Evolutionary conservation across 352 stramenopile genomes (phyloP).

Genomic region (Lagenidium giganteum): DNA sequence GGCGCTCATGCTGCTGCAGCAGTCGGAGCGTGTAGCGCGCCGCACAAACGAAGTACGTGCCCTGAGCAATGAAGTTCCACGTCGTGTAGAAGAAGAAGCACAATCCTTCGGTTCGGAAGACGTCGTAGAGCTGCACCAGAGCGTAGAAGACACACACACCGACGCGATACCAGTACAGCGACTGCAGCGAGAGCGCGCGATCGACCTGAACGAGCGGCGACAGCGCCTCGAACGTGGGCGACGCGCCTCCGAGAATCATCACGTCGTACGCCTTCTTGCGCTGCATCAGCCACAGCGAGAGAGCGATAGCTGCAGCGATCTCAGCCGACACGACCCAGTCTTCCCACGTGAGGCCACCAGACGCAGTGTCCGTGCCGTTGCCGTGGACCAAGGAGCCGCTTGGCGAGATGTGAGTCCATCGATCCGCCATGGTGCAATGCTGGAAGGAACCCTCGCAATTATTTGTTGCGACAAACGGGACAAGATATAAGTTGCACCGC

Average conservation of each 20-base stretch:
- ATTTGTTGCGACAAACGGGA: no score
- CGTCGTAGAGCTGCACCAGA: conserved; percentile 48
- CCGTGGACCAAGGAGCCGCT: no score
- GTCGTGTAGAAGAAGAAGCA: conserved; percentile 79
- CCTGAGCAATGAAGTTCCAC: conserved; percentile 83
- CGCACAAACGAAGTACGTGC: conserved; percentile 46
- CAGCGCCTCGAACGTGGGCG: conserved; percentile 18
- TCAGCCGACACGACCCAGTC: conserved; percentile 40
- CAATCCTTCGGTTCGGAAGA: conserved; percentile 36
- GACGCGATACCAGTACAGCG: conserved; percentile 33
- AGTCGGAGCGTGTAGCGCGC: conserved; percentile 21
- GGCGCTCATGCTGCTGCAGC: conserved; percentile 15
- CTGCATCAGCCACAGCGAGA: conserved; percentile 43
- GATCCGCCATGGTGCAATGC: no score
- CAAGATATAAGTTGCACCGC: no score
- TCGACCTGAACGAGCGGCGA: conserved; percentile 38
- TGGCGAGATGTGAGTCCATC: no score
- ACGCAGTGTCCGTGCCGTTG: no score
- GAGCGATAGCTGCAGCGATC: conserved; percentile 30
- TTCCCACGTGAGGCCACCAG: conserved; percentile 51
- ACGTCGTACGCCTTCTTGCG: conserved; percentile 28
- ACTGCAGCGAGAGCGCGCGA: conserved; percentile 31
- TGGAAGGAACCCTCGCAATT: no score
- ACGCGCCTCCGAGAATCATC: conserved; percentile 20
- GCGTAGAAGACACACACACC: conserved; percentile 42